Percentiles rank a stretch among this genome's conserved stretches.
These are phyloP conservation scores for Phytophthora pini DNA, from an alignment of 352 stramenopile genomes.

Conservation along the genomic window DNA sequence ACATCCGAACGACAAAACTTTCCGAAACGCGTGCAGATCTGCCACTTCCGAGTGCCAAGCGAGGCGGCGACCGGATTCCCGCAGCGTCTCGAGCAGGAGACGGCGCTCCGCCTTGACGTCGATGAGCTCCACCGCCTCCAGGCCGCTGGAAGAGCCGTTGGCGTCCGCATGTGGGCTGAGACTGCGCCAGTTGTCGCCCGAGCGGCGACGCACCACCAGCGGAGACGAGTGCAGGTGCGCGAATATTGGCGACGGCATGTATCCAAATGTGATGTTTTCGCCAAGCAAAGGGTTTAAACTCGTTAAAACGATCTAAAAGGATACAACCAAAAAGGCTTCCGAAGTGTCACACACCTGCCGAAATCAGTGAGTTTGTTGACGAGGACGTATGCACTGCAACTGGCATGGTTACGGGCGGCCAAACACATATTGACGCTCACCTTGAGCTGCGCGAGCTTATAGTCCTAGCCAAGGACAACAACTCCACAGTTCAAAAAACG, in stretches of 20 bases:
- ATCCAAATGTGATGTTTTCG: no score
- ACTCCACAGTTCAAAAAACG: neutral
- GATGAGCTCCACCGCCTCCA: slow-evolving; percentile 88
- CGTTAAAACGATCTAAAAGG: no score
- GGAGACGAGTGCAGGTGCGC: slow-evolving; percentile 87
- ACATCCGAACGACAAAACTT: slow-evolving; percentile 80
- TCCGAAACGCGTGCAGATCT: slow-evolving; percentile 83
- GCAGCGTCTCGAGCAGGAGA: slow-evolving; percentile 76
- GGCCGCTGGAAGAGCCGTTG: slow-evolving; percentile 31
- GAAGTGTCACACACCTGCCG: no score
- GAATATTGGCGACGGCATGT: slow-evolving; percentile 33
- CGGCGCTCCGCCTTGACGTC: slow-evolving; percentile 81
- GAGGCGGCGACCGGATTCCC: slow-evolving; percentile 67
- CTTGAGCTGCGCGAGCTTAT: no score
- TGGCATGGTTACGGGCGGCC: no score
- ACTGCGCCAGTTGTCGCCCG: slow-evolving; percentile 66
- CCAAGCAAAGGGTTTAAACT: no score
- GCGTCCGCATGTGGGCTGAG: slow-evolving; percentile 42
- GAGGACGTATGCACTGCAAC: no score
- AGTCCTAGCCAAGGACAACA: neutral
- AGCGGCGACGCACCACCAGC: slow-evolving; percentile 74
- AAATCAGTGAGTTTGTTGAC: no score
- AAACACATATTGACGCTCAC: no score
- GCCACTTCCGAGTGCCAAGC: slow-evolving; percentile 83
- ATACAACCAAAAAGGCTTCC: no score